Evolutionary conservation across 129 eudicot species (phyloP), one percentile per base, ranked within the genome.

Genomic region (Flaveria linearis): DNA sequence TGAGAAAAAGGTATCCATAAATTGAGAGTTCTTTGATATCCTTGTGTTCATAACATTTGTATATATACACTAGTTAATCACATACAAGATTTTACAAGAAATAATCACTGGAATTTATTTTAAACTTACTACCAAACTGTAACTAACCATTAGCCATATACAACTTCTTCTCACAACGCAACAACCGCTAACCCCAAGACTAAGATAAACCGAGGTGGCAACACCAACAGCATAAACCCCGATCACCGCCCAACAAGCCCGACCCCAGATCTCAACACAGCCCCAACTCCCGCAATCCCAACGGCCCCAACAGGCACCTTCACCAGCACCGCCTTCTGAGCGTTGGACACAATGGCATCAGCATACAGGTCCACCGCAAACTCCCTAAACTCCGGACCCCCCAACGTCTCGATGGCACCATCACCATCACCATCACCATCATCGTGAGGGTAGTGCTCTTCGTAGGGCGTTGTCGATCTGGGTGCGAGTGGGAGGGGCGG

Each of bases 141-240:
- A 62, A 61, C 14, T 13, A 26, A 61, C 15, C 20, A 17, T 18
- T 3, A 39, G 4, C 41, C 71, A n/a, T 10, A 67, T 9, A 67
- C 71, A 8, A 26, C 20, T 13, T 5, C 14, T 62, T 4, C 0
- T 60, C 14, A 60, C 0, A 33, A 33, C 39, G 39, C 7, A 4
- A 33, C 53, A 30, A 55, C 0, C 53, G 33, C 65, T 73, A 78
- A 26, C 80, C 82, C 70, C 85, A 73, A 92, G 78, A 49, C 90
- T 75, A 50, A 92, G 78, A 78, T 84, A 90, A 58, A 90, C 78
- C 1, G 82, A 64, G 58, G 91, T 84, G 1, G 88, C 90, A 80
- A 86, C 79, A 20, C 87, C 90, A 1, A 86, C 85, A 50, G 96
- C 92, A 77, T 92, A 92, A n/a, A 86, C 85, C 4, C 92, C 98